Conservation (phyloP, 1,284 basidiomycete species). For the Sphaerobolus stellatus region DNA sequence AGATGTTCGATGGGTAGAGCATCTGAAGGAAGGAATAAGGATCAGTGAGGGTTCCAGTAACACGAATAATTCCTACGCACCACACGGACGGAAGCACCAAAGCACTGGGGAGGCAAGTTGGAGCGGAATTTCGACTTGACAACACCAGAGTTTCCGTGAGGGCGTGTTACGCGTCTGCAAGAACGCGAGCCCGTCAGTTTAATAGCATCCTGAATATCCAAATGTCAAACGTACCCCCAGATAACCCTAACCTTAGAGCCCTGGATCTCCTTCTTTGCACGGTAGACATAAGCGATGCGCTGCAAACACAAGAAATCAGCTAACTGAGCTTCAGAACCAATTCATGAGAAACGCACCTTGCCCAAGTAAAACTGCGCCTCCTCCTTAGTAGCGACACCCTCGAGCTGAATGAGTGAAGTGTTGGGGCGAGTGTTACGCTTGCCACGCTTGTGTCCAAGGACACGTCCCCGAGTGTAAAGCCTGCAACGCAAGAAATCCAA, state of each 20-base stretch:
- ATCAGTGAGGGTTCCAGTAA: constrained; percentile 2
- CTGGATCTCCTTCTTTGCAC: constrained; percentile 88
- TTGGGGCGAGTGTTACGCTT: constrained; percentile 96
- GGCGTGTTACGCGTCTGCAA: constrained; percentile 80
- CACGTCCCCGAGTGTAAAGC: constrained; percentile 96
- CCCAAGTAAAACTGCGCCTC: constrained; percentile 98
- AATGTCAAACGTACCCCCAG: constrained; percentile 75
- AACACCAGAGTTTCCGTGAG: constrained; percentile 93
- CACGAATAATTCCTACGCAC: constrained; percentile 52
- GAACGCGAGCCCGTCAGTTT: neutral
- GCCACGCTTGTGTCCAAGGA: constrained; percentile 97
- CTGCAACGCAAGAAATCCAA: constrained; percentile 45
- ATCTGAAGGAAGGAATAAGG: constrained; percentile 35
- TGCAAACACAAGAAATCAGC: constrained; percentile 33
- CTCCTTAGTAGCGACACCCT: constrained; percentile 92
- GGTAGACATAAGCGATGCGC: constrained; percentile 98
- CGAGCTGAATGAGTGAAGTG: constrained; percentile 95
- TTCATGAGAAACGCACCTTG: constrained; percentile 65
- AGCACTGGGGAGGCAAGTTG: constrained; percentile 95
- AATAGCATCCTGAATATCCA: neutral
- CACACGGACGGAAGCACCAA: constrained; percentile 93
- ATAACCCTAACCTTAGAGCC: constrained; percentile 94
- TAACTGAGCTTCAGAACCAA: neutral
- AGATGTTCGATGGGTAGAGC: constrained; percentile 56
- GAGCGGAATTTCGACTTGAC: constrained; percentile 97